Base-by-base conservation (phyloP, 1,284 basidiomycete genomes). In the Cystobasidium slooffiae region DNA sequence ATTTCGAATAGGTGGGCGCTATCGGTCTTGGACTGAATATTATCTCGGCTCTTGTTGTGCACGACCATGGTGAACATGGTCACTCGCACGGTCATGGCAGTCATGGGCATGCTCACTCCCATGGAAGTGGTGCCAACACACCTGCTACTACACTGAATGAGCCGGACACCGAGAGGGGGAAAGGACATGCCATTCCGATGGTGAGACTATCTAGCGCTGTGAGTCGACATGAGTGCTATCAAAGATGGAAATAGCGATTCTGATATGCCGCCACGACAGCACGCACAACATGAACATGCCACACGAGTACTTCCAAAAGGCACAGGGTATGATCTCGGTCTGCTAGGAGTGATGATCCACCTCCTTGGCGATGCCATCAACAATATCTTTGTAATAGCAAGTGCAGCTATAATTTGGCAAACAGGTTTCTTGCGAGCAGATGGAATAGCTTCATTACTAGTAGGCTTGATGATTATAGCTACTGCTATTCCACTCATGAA, bases 281-380 rank as follows among this genome's bases (percentile, higher is more conserved):
- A 72, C 49, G 70, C 70, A 2, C 47, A 64, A n/a, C 70, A 72
- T 43, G 62, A 58, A 37, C 70, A 72, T 47, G 39, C 70, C 1
- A 64, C 51, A 0, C 49, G 62, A 22, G 46, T 52, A 31, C 59
- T 37, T 10, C 31, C 51, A 6, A 39, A 44, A 16, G 59, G 55
- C 8, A 1, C 39, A 20, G 68, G 68, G 3, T 69, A 69, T 37
- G 68, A 69, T 56, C 56, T 69, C 16, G 68, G 68, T 52, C 20
- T 75, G 10, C 8, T 75, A 10, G 73, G 73, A 20, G 67, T 56
- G 10, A 61, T 75, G 55, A 67, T 75, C 16, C 73, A 75, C 47
- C 59, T 75, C 22, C 46, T 75, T 0, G 73, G 73, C 18, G 73
- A 75, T 53, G 73, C 73, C n/a, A 24, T 75, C 9, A 75, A 75